Evolutionary conservation across 495 filamentous ascomycete species (phyloP), one percentile per base, ranked within the genome.

Genomic region (Penicillium goetzii): DNA sequence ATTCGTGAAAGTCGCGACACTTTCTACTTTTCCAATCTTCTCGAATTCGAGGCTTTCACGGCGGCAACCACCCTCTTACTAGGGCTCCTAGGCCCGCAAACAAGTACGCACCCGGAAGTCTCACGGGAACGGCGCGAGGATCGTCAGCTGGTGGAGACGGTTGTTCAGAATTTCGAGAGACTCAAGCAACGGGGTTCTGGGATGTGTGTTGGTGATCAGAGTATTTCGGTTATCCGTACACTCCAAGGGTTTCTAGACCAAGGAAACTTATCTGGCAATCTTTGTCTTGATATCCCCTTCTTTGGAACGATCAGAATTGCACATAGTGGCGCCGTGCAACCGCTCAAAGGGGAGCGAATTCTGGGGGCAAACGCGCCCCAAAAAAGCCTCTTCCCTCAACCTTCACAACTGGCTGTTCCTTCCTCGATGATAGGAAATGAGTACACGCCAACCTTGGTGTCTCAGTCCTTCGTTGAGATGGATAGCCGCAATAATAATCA

Each of bases 31-130:
- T 60, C 58, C 4, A 60, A 60, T 32, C 58, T 60, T 5, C 34
- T 60, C 17, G 58, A 60, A 54, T 60, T 60, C 25, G 47, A 60
- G 34, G 58, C 58, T 43, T 60, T 60, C 49, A 60, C 49, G 23
- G 58, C 49, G 17, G 49, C 49, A 9, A 60, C 49, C 5, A 60
- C 49, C n/a, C 58, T 60, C 49, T 15, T 60, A 3, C 34, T 60
- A 15, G 58, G 58, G 33, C 49, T 60, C 4, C n/a, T 60, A 12
- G 17, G 19, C 7, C 23, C 49, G 7, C 9, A 19, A 4, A 33
- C 1, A 21, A 34, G 32, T 19, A 33, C 30, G 11, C 28, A 36
- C 21, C 21, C n/a, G 12, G 17, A 7, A 8, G 9, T n/a, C 34
- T 28, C 41, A n/a, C 34, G 53, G 9, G 47, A 45, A 40, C 6